Conservation (phyloP, 768 basidiomycete genomes). For the Auriculariales sp. region DNA sequence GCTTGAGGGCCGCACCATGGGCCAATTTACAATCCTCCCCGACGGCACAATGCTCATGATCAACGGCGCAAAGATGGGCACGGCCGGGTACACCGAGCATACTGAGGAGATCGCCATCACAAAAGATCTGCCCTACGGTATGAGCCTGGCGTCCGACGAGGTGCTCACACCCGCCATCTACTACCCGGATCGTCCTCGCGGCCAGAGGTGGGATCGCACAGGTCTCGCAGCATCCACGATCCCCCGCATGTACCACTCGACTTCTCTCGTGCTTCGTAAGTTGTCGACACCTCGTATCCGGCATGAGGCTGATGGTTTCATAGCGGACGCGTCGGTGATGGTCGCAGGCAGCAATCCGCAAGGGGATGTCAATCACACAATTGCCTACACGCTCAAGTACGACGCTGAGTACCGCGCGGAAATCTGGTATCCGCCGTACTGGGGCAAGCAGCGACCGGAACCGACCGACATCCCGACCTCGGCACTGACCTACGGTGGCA, state of each 20-base stretch:
- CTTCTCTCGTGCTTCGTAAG: slow-evolving; percentile 65
- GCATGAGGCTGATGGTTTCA: slow-evolving; percentile 2
- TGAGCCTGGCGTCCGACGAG: slow-evolving; percentile 69
- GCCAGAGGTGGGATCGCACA: slow-evolving; percentile 57
- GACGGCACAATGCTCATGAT: slow-evolving; percentile 62
- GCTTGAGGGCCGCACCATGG: slow-evolving; percentile 72
- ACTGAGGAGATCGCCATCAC: slow-evolving; percentile 19
- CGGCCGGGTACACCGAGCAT: slow-evolving; percentile 66
- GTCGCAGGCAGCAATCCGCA: slow-evolving; percentile 93
- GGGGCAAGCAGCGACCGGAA: slow-evolving; percentile 51
- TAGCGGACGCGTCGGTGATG: slow-evolving; percentile 68
- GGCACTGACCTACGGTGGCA: slow-evolving; percentile 71
- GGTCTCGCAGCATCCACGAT: slow-evolving; percentile 49
- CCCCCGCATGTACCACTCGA: slow-evolving; percentile 82
- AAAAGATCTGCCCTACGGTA: slow-evolving; percentile 47
- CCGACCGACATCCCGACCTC: slow-evolving; percentile 49
- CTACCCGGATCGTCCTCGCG: slow-evolving; percentile 56
- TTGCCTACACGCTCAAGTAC: slow-evolving; percentile 39
- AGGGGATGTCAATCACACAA: slow-evolving; percentile 53
- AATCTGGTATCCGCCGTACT: slow-evolving; percentile 88
- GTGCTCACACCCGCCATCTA: slow-evolving; percentile 67
- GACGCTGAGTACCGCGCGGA: slow-evolving; percentile 74
- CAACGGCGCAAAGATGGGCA: slow-evolving; percentile 76
- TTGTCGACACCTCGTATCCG: too few relatives aligned
- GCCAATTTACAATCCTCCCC: slow-evolving; percentile 76